Conservation (phyloP, 2,329 filamentous ascomycete species). For the Macrophomina tecta region DNA sequence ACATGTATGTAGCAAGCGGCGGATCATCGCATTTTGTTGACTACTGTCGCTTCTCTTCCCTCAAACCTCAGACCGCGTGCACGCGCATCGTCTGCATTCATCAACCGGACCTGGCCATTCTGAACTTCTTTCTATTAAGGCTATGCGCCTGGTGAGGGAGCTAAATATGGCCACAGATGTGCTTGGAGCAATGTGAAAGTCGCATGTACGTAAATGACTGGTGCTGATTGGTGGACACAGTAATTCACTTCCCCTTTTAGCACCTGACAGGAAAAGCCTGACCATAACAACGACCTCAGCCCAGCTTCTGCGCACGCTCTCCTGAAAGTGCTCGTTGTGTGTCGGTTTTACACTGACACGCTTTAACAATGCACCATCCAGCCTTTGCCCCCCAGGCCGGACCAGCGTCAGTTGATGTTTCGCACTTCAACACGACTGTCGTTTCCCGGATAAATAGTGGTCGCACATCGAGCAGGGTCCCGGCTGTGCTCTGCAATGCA, state of each 20-base stretch:
- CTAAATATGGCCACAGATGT: no score
- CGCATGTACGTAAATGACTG: no score
- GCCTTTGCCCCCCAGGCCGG: neutral
- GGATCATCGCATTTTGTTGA: neutral
- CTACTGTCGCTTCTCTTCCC: neutral
- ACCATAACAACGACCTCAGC: no score
- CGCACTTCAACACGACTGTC: neutral
- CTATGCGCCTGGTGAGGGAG: no score
- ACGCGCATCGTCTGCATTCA: no score
- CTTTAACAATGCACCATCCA: no score
- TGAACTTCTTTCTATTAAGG: no score
- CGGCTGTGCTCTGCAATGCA: neutral
- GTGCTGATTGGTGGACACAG: slow-evolving; percentile 12
- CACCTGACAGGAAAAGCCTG: neutral
- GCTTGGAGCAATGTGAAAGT: neutral
- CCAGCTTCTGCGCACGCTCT: neutral
- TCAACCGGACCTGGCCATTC: no score
- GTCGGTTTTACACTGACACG: no score
- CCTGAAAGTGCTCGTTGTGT: no score
- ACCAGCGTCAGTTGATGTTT: neutral
- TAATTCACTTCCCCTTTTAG: slow-evolving; percentile 11
- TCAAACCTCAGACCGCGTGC: neutral
- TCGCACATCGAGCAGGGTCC: neutral
- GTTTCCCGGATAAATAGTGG: neutral
- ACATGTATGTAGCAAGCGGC: neutral